phyloP scores from a whole-genome alignment of 306 rosid species.

The Phaseolus lunatus region DNA sequence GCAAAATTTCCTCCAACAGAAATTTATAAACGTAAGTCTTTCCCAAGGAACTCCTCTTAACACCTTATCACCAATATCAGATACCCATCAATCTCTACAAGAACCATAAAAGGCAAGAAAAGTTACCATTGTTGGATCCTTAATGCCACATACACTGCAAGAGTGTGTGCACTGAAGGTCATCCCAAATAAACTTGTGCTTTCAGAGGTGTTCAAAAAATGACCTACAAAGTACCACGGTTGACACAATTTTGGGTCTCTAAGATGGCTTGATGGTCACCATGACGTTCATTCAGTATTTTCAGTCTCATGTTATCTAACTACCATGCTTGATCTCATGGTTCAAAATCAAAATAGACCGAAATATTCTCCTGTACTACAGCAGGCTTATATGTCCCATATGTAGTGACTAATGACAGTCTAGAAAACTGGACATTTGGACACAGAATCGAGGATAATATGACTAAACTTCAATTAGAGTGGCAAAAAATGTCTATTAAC shows the following conservation, averaged over 20 bases:
- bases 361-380: not conserved
- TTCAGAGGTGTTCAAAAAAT: constrained; percentile 49
- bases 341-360: constrained; percentile 2
- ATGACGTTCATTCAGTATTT: constrained; percentile 70
- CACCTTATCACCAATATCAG: too few relatives aligned
- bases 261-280: constrained; percentile 70
- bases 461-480: constrained; percentile 4
- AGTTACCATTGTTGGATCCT: constrained; percentile 75
- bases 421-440: not conserved
- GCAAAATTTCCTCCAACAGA: too few relatives aligned
- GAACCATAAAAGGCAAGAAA: too few relatives aligned
- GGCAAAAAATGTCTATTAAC: not conserved
- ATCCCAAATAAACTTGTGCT: constrained; percentile 69
- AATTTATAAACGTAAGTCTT: too few relatives aligned
- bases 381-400: not conserved
- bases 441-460: not conserved
- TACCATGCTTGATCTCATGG: not conserved
- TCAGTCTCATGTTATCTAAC: constrained; percentile 49
- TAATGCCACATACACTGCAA: constrained; percentile 66
- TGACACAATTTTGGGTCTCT: constrained; percentile 88
- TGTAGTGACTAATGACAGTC: constrained; percentile 4
- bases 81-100: too few relatives aligned
- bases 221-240: constrained; percentile 53
- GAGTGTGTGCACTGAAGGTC: constrained; percentile 69
- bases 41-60: too few relatives aligned